A percentile compares a stretch with the other conserved stretches of the same genome.
Evolutionary conservation across 164 flowering plant genomes (phyloP).

Genomic region (Euptelea pleiosperma): DNA sequence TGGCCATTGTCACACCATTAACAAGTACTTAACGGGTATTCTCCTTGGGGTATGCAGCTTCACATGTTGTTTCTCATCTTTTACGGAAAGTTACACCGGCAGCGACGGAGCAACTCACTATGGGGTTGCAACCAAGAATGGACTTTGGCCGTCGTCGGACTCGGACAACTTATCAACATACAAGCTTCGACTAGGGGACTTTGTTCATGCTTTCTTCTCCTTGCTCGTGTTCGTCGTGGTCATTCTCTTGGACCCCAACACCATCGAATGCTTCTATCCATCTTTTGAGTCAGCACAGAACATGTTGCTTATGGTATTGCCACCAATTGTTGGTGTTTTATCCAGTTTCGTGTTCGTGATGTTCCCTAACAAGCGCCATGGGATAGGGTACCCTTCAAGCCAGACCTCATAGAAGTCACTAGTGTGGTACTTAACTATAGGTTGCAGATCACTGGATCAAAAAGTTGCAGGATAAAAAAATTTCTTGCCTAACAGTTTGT

Average conservation of each 20-base stretch:
- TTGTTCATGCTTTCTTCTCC: constrained; percentile 60
- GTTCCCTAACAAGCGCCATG: constrained; percentile 78
- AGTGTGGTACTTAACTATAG: too few relatives aligned
- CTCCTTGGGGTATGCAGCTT: constrained; percentile 53
- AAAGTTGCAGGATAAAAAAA: too few relatives aligned
- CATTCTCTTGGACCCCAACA: constrained; percentile 53
- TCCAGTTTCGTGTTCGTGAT: constrained; percentile 45
- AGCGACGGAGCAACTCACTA: constrained; percentile 48
- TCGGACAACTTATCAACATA: constrained; percentile 35
- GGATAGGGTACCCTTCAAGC: constrained; percentile 65
- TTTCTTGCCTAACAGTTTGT: too few relatives aligned
- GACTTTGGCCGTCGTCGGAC: constrained; percentile 49
- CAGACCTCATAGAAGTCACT: constrained; percentile 6
- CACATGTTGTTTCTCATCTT: constrained; percentile 58
- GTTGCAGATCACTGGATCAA: too few relatives aligned
- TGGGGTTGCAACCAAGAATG: constrained; percentile 59
- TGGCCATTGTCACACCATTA: constrained; percentile 55
- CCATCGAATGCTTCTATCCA: constrained; percentile 65
- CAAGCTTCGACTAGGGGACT: constrained; percentile 60
- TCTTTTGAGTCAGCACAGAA: constrained; percentile 39
- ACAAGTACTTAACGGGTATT: constrained; percentile 52
- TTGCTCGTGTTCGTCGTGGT: constrained; percentile 52
- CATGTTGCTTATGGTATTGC: constrained; percentile 53
- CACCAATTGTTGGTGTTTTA: constrained; percentile 57
- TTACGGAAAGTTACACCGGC: constrained; percentile 74